Base-by-base conservation (phyloP, 2,329 filamentous ascomycete species). In the Colletotrichum sansevieriae region DNA sequence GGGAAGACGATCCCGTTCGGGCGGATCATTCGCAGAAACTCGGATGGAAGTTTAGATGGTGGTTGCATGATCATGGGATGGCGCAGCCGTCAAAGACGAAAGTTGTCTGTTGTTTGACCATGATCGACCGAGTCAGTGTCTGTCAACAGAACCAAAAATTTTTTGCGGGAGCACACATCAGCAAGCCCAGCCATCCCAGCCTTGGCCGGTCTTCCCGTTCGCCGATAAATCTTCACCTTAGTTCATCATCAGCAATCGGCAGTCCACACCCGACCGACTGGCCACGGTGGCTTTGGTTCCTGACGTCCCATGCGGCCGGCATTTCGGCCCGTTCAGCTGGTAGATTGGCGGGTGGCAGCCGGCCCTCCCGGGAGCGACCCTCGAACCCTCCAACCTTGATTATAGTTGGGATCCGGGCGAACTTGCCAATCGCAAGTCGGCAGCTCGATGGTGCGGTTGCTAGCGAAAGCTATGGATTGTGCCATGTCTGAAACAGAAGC, bases 401-500 rank as follows among this genome's bases (percentile, higher is more conserved):
- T 52, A 65, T 35, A 39, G 54, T 43, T 68, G 46, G 33, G 61
- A 39, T 65, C 18, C 46, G 52, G 63, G 65, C 20, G 60, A 52
- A 63, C 18, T 46, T 51, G 52, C 64, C 64, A 67, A 64, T 67
- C 43, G 64, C 59, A 51, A 37, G 51, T 10, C 59, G 35, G 41
- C n/a, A 33, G 6, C 12, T 22, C 20, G 25, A 25, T 54, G 49
- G 44, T 56, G 52, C 58, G 64, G 65, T 59, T 65, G 61, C 61
- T 25, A 55, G 41, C 49, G 49, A 54, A 54, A 29, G 49, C 49
- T 54, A 54, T 52, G 29, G 22, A 58, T 10, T 59, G 46, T 58
- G 52, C 61, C 65, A 68, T 33, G 29, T 65, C 54, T 68, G 65
- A 65, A 68, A 68, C 65, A 68, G 61, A 63, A 58, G 60, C 65